A percentile compares a stretch with the other conserved stretches of the same genome.
Evolutionary conservation across 1,139 yeast genomes (phyloP).

Genomic region (Spencermartinsiella ligniputridi): DNA sequence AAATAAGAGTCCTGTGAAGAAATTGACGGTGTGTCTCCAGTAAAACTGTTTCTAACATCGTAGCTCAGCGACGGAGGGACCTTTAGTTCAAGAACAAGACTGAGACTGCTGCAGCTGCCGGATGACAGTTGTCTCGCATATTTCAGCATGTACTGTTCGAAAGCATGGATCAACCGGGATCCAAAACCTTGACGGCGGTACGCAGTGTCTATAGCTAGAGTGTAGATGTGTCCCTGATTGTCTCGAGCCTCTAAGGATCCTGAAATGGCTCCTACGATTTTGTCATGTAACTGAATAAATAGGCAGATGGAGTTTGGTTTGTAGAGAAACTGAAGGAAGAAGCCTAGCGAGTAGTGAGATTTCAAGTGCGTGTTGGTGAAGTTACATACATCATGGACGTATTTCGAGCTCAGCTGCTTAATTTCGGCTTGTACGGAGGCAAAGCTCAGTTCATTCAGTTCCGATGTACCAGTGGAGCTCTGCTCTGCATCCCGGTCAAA

Average conservation of each 20-base stretch:
- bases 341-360: constrained; percentile 16
- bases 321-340: constrained; percentile 23
- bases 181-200: constrained; percentile 18
- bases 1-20: not conserved
- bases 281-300: constrained; percentile 11
- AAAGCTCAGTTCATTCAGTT: no score
- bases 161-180: constrained; percentile 10
- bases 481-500: no score
- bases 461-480: no score
- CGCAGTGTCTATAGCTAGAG: constrained; percentile 16
- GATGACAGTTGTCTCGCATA: not conserved
- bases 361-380: constrained; percentile 15
- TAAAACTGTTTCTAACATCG: not conserved
- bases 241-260: not conserved
- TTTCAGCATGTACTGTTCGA: constrained; percentile 3
- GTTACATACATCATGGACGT: constrained; percentile 12
- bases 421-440: not conserved
- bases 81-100: not conserved
- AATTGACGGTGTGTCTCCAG: not conserved
- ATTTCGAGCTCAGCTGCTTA: constrained; percentile 2
- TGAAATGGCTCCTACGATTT: not conserved
- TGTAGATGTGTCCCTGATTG: constrained; percentile 17
- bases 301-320: constrained; percentile 14
- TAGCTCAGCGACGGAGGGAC: not conserved
- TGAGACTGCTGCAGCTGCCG: not conserved